Conservation (phyloP, 106 monocot genomes). For the Dendrobium officinale region DNA sequence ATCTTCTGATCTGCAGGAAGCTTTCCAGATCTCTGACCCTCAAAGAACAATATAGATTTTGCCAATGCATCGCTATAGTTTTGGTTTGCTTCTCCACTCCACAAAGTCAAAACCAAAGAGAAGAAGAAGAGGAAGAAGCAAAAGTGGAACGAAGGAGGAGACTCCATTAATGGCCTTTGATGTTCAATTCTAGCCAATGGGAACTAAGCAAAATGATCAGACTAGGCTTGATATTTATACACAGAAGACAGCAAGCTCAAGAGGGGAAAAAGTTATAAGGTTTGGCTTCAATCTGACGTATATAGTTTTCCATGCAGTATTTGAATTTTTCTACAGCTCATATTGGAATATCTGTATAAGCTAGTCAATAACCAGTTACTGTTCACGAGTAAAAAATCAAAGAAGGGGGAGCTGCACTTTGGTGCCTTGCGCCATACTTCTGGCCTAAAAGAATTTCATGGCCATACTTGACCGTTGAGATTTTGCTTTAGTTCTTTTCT, state of each 20-base stretch:
- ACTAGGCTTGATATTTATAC: background rate
- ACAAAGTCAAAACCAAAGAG: background rate
- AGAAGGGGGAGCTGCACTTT: too few species aligned
- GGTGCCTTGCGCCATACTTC: too few species aligned
- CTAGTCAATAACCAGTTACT: too few species aligned
- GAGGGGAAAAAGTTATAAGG: too few species aligned
- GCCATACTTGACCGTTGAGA: too few species aligned
- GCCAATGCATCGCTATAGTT: conserved; percentile 36
- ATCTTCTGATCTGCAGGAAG: conserved; percentile 29
- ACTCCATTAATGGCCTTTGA: conserved; percentile 6
- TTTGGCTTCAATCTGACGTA: too few species aligned
- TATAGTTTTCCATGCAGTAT: too few species aligned
- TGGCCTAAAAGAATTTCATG: too few species aligned
- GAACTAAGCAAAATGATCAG: background rate
- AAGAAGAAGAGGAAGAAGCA: background rate
- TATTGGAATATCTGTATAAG: too few species aligned
- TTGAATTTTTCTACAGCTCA: too few species aligned
- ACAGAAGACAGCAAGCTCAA: background rate
- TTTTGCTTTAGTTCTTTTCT: too few species aligned
- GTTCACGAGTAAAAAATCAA: too few species aligned
- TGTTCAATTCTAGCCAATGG: background rate
- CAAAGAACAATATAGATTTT: conserved; percentile 49
- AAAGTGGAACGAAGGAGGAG: background rate
- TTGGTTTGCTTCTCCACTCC: conserved; percentile 1
- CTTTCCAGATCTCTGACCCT: conserved; percentile 53